These are phyloP conservation scores for Coprinopsis marcescibilis DNA, from an alignment of 768 basidiomycete genomes.

Conservation along the genomic window DNA sequence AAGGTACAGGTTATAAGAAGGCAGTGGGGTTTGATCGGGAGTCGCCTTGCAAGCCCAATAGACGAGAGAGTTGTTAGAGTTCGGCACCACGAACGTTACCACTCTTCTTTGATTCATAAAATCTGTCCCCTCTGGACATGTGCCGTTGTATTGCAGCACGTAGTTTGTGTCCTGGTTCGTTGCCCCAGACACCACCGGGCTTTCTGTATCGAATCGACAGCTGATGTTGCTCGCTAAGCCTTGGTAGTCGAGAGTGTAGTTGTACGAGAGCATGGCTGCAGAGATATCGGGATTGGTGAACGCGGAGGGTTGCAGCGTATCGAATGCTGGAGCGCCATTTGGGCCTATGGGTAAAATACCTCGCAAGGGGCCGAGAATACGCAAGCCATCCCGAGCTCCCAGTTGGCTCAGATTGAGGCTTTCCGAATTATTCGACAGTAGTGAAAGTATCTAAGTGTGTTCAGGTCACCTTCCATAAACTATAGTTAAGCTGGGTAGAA, in stretches of 20 bases:
- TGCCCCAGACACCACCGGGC: not conserved
- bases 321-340: slow-evolving; percentile 18
- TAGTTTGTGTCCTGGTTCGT: not conserved
- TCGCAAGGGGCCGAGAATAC: slow-evolving; percentile 20
- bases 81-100: not conserved
- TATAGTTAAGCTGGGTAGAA: no score
- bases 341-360: slow-evolving; percentile 20
- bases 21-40: not conserved
- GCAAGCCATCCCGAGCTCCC: slow-evolving; percentile 15
- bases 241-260: slow-evolving; percentile 21
- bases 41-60: slow-evolving; percentile 15
- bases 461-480: no score
- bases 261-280: slow-evolving; percentile 9
- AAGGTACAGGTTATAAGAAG: slow-evolving; percentile 14
- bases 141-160: not conserved
- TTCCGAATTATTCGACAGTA: slow-evolving; percentile 12
- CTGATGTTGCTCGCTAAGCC: slow-evolving; percentile 17
- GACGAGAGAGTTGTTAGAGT: slow-evolving; percentile 1
- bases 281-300: not conserved
- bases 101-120: not conserved
- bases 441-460: slow-evolving; percentile 16
- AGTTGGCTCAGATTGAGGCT: slow-evolving; percentile 17
- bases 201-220: slow-evolving; percentile 15
- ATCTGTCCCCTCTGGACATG: not conserved
- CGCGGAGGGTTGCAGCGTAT: slow-evolving; percentile 10